Conservation (phyloP, 2,329 filamentous ascomycete genomes). For the Hymenoscyphus infarciens region DNA sequence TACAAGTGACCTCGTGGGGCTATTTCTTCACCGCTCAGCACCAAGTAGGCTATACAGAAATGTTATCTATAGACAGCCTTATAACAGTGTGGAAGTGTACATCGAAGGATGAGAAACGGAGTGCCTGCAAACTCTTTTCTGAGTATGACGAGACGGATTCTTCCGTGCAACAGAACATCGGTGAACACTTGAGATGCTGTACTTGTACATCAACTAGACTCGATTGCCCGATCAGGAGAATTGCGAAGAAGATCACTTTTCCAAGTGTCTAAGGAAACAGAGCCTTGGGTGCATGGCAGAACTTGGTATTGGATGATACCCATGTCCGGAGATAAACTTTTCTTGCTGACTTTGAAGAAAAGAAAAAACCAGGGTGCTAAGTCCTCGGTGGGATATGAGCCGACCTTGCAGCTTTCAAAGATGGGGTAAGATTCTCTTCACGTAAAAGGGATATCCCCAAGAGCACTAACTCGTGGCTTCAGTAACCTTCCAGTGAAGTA, state of each 20-base stretch:
- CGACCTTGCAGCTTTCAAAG: background rate
- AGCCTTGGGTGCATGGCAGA: background rate
- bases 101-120: background rate
- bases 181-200: background rate
- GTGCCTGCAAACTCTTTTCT: background rate
- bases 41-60: background rate
- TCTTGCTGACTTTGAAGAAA: conserved; percentile 1
- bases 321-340: background rate
- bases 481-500: background rate
- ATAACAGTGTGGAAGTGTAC: background rate
- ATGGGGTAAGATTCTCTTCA: background rate
- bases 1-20: background rate
- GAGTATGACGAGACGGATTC: background rate
- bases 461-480: background rate
- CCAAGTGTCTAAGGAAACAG: background rate
- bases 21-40: background rate
- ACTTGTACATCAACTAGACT: background rate
- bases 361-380: background rate
- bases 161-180: background rate
- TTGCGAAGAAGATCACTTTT: background rate
- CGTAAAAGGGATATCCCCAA: background rate
- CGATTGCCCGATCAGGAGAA: background rate
- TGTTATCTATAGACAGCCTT: background rate
- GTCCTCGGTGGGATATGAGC: background rate
- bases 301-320: background rate